Conservation (phyloP, 495 filamentous ascomycete species). For the Oleoguttula mirabilis region DNA sequence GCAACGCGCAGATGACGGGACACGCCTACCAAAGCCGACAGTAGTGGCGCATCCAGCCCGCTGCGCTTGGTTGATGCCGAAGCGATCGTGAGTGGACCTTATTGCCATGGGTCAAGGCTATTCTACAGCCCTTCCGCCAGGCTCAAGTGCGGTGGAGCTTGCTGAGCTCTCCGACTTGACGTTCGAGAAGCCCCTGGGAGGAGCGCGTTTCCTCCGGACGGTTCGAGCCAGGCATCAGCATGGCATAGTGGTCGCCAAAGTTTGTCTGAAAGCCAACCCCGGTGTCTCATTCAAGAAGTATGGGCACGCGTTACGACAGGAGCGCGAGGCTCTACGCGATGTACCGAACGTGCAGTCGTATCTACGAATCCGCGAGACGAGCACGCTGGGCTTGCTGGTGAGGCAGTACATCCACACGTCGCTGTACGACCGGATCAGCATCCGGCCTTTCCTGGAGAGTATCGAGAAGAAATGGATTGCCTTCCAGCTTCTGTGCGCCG, state of each 20-base stretch:
- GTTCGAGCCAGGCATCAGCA: slow-evolving; percentile 80
- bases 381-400: slow-evolving; percentile 84
- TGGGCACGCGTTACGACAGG: slow-evolving; percentile 62
- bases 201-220: slow-evolving; percentile 93
- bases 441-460: slow-evolving; percentile 90
- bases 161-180: slow-evolving; percentile 78
- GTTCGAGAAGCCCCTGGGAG: slow-evolving; percentile 88
- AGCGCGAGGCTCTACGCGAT: slow-evolving; percentile 64
- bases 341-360: slow-evolving; percentile 88
- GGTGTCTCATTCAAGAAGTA: slow-evolving; percentile 67
- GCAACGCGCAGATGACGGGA: too few relatives aligned
- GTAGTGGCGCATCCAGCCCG: too few relatives aligned
- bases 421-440: slow-evolving; percentile 90
- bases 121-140: slow-evolving; percentile 80
- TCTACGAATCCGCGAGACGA: slow-evolving; percentile 79
- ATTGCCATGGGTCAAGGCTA: slow-evolving; percentile 97
- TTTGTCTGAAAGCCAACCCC: slow-evolving; percentile 79
- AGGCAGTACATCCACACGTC: slow-evolving; percentile 93
- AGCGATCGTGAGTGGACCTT: too few relatives aligned
- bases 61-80: too few relatives aligned
- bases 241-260: slow-evolving; percentile 84
- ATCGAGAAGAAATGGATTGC: slow-evolving; percentile 99
- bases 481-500: slow-evolving; percentile 85
- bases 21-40: too few relatives aligned
- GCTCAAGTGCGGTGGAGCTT: slow-evolving; percentile 83